Conservation (phyloP, 352 stramenopile genomes). For the Pythium myriotylum region DNA sequence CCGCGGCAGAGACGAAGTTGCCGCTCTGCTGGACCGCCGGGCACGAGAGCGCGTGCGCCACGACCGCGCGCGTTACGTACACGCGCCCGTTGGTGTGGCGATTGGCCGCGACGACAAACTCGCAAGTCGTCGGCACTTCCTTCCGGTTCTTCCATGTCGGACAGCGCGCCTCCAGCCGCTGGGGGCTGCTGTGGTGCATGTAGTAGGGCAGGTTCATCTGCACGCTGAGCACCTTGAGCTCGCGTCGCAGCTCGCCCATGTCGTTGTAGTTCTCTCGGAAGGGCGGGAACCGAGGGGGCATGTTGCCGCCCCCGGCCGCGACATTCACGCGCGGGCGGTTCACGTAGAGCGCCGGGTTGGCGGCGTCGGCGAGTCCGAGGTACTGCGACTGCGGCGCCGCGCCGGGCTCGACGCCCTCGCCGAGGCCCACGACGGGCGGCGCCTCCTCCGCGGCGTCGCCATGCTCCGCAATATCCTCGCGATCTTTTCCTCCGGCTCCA, state of each 20-base stretch:
- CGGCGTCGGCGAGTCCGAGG: conserved; percentile 5
- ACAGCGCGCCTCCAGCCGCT: conserved; percentile 76
- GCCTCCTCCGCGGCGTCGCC: conserved; percentile 1
- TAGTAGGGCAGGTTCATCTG: conserved; percentile 73
- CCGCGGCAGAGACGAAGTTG: conserved; percentile 59
- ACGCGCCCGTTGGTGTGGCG: conserved; percentile 76
- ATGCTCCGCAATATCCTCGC: conserved; percentile 22
- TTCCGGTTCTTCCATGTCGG: conserved; percentile 78
- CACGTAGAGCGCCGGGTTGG: conserved; percentile 1
- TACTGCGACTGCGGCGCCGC: neutral
- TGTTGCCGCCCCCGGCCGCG: neutral
- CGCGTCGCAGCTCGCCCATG: conserved; percentile 74
- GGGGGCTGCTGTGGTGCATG: conserved; percentile 84
- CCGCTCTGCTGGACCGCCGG: conserved; percentile 47
- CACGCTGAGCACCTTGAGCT: conserved; percentile 78
- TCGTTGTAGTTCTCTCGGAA: conserved; percentile 76
- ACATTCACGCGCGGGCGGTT: conserved; percentile 6
- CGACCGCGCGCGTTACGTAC: conserved; percentile 65
- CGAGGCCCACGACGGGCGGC: neutral
- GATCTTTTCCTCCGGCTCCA: conserved; percentile 27
- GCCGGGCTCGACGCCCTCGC: neutral
- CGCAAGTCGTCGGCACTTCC: conserved; percentile 45
- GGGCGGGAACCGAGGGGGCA: conserved; percentile 42
- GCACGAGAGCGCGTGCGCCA: conserved; percentile 52
- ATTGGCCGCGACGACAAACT: conserved; percentile 78